Base-by-base conservation (phyloP, 306 rosid species). In the Argentina anserina region DNA sequence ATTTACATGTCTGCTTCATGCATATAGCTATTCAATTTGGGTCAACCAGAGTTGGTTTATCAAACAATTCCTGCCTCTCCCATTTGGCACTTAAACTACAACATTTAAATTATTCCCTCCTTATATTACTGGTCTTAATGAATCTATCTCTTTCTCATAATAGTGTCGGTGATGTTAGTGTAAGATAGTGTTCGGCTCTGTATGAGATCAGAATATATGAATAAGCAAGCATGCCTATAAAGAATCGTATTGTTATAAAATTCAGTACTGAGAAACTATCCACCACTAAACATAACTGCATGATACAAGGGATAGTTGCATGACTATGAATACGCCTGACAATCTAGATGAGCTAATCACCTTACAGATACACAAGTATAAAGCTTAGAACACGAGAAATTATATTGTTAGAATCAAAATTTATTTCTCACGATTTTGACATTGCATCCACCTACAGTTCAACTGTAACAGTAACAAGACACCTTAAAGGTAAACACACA, bases 351-450 rank as follows among this genome's bases (percentile, higher is more conserved):
- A 26, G 10, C 41, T 39, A 56, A 28, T 41, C 67, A 56, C 33
- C n/a, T 41, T 33, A 41, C 5, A 18, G 53, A 41, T 21, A 40
- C 64, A 70, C 21, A 37, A 9, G 26, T 25, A 69, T 36, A 68
- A 80, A 64, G 37, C 36, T 14, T 49, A 5, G 64, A 46, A 46
- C 69, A 55, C 4, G 33, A 33, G 36, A 20, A 52, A 29, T 17
- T 31, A 25, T 25, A 31, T 69, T 23, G 52, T 23, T 64, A 64
- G 18, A 67, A 34, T 26, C 28, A 23, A 68, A 67, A 41, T 46
- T 55, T 11, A 43, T 31, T 76, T 69, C 67, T 8, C 25, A 45
- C n/a, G 78, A 67, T 31, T 58, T 31, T n/a, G 56, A n/a, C 31
- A 29, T 58, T 66, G 70, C 55, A 60, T 33, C 73, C 9, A 53